These are phyloP conservation scores for Cryptococcus amylolentus DNA, from an alignment of 1,284 basidiomycete species.

Conservation along the genomic window DNA sequence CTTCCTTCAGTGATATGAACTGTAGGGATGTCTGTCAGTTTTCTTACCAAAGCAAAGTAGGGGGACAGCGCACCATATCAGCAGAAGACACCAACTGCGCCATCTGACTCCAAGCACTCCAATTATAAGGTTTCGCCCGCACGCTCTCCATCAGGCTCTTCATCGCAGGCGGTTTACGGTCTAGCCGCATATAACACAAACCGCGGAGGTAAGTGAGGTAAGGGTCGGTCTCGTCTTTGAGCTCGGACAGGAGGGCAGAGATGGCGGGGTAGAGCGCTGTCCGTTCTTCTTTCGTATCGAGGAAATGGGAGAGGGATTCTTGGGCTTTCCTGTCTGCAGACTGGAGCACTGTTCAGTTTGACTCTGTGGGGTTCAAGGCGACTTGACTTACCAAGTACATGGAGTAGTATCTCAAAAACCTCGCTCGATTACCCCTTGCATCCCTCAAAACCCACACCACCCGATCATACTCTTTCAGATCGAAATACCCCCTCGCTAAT, in stretches of 20 bases:
- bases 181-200: conserved; percentile 71
- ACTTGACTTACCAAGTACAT: conserved; percentile 75
- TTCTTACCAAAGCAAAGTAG: not conserved
- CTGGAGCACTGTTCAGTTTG: conserved; percentile 16
- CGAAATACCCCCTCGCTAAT: conserved; percentile 71
- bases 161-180: conserved; percentile 77
- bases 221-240: conserved; percentile 64
- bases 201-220: conserved; percentile 86
- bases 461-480: conserved; percentile 74
- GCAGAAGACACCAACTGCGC: conserved; percentile 76
- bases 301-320: conserved; percentile 48
- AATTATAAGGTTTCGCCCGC: conserved; percentile 84
- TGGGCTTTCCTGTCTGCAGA: conserved; percentile 50
- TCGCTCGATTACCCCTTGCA: conserved; percentile 66
- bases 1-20: conserved; percentile 48
- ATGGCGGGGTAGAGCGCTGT: conserved; percentile 70
- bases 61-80: conserved; percentile 69
- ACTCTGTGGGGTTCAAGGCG: not conserved
- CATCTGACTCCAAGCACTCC: conserved; percentile 86
- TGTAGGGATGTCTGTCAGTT: conserved; percentile 6
- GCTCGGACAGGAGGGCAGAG: conserved; percentile 59
- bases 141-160: conserved; percentile 77
- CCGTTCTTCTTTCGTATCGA: conserved; percentile 61
- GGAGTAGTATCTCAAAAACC: conserved; percentile 76
- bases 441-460: conserved; percentile 63